A percentile compares a stretch with the other conserved stretches of the same genome.
These are phyloP conservation scores for Apiospora aurea DNA, from an alignment of 2,329 filamentous ascomycete genomes.

Conservation along the genomic window DNA sequence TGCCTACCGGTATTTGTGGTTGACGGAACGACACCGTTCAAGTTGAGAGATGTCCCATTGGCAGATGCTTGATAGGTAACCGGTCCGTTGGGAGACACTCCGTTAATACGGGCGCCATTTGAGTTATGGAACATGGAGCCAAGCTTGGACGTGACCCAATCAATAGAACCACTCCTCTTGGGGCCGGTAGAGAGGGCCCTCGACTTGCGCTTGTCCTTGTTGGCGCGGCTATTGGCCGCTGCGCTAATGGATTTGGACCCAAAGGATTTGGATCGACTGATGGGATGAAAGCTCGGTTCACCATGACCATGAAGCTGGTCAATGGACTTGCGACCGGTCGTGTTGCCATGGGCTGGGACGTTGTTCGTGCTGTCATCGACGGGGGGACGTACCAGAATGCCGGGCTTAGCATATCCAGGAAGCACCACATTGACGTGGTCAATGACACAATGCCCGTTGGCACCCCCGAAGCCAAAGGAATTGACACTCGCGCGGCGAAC, in stretches of 20 bases:
- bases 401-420: constrained; percentile 26
- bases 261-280: background rate
- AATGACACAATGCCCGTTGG: constrained; percentile 43
- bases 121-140: constrained; percentile 10
- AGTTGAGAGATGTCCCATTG: background rate
- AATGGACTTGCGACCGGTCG: background rate
- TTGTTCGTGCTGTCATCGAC: background rate
- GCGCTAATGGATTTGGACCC: background rate
- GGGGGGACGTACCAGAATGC: background rate
- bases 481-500: constrained; percentile 40
- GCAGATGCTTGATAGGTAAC: background rate
- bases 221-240: background rate
- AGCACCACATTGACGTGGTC: constrained; percentile 34
- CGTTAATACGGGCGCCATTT: background rate
- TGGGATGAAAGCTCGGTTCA: background rate
- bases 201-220: background rate
- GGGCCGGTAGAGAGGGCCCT: background rate
- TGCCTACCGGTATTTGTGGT: background rate
- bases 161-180: constrained; percentile 3
- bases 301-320: background rate
- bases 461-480: constrained; percentile 45
- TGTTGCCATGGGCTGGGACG: background rate
- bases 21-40: background rate
- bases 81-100: background rate
- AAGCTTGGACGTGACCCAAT: background rate